phyloP scores from a whole-genome alignment of 2,329 filamentous ascomycete genomes.

The Xylaria sp. region DNA sequence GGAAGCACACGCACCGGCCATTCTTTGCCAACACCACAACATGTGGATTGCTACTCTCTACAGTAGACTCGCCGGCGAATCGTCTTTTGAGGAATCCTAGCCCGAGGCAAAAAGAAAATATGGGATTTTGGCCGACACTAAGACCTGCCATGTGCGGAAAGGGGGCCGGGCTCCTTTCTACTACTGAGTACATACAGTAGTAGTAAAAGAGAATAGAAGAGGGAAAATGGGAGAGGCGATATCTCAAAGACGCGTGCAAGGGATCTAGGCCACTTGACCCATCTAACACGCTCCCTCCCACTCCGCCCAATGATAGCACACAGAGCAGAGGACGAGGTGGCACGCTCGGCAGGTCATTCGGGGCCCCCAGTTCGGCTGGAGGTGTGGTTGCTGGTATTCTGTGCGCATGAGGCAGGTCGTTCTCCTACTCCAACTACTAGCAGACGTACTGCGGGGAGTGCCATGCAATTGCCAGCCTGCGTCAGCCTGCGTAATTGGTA shows the following conservation, averaged over 20 bases:
- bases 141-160: constrained; percentile 36
- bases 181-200: background rate
- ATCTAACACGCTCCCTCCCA: constrained; percentile 3
- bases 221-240: constrained; percentile 5
- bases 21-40: constrained; percentile 16
- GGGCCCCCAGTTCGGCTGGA: constrained; percentile 16
- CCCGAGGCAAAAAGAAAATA: constrained; percentile 2
- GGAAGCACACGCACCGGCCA: constrained; percentile 14
- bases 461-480: constrained; percentile 14
- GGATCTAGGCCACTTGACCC: constrained; percentile 37
- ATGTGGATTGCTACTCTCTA: constrained; percentile 28
- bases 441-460: constrained; percentile 24
- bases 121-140: constrained; percentile 33
- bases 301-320: constrained; percentile 11
- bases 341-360: constrained; percentile 30
- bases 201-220: background rate
- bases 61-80: background rate
- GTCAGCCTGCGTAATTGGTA: constrained; percentile 22
- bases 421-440: constrained; percentile 29
- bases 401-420: constrained; percentile 33
- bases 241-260: constrained; percentile 37
- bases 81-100: constrained; percentile 7
- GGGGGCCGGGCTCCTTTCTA: constrained; percentile 1
- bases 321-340: constrained; percentile 12
- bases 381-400: constrained; percentile 16